A percentile compares a stretch with the other conserved stretches of the same genome.
phyloP scores from a whole-genome alignment of 768 basidiomycete species.

The Rhizopogon vinicolor region DNA sequence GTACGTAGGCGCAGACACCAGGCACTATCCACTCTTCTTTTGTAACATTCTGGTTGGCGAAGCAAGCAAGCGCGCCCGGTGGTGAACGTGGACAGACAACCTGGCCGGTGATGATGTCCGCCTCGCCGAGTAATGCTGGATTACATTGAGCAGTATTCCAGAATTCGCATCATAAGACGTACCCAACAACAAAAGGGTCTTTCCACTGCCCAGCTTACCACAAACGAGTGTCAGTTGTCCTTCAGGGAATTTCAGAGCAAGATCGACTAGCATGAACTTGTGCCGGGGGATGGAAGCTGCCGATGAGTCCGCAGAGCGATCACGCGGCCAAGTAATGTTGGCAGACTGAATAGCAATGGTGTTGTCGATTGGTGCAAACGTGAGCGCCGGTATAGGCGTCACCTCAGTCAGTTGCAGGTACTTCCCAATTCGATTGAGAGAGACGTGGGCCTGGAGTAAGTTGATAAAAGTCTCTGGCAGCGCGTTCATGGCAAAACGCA shows the following conservation, averaged over 20 bases:
- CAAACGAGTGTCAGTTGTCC: constrained; percentile 82
- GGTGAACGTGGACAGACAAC: constrained; percentile 80
- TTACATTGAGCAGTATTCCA: constrained; percentile 7
- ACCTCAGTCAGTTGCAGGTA: constrained; percentile 80
- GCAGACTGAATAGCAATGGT: constrained; percentile 77
- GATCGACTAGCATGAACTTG: constrained; percentile 78
- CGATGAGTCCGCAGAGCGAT: constrained; percentile 54
- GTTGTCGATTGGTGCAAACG: constrained; percentile 39
- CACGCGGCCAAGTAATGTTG: constrained; percentile 88
- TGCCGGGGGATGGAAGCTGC: constrained; percentile 66
- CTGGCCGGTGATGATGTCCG: constrained; percentile 79
- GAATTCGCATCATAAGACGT: background rate
- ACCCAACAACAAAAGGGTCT: constrained; percentile 79
- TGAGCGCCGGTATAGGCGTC: constrained; percentile 50
- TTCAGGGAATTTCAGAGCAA: constrained; percentile 71
- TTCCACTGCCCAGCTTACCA: constrained; percentile 87
- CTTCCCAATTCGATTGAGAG: constrained; percentile 86
- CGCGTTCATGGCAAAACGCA: constrained; percentile 84
- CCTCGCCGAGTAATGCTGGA: constrained; percentile 79
- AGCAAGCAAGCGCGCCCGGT: constrained; percentile 68
- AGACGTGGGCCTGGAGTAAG: constrained; percentile 82
- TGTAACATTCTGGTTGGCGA: constrained; percentile 35
- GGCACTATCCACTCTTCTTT: constrained; percentile 72
- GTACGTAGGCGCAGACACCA: constrained; percentile 84
- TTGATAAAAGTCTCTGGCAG: constrained; percentile 91